These are phyloP conservation scores for Rhodotorula babjevae DNA, from an alignment of 768 basidiomycete species.

Conservation along the genomic window DNA sequence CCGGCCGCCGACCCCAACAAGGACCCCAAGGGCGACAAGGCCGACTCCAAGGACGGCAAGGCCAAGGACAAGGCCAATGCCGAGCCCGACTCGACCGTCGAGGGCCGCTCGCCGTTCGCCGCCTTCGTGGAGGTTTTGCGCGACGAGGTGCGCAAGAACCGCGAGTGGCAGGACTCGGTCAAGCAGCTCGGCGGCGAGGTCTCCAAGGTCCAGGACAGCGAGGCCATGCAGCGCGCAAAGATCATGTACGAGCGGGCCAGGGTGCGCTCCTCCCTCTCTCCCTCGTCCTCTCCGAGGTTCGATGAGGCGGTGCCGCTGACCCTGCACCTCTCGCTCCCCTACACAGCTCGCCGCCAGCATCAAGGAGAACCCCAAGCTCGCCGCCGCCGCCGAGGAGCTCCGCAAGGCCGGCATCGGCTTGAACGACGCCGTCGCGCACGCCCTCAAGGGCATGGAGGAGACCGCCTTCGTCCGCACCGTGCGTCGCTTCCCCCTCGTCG, in stretches of 20 bases:
- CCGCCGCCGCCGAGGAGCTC: constrained; percentile 88
- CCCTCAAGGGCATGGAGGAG: constrained; percentile 88
- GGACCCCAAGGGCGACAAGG: constrained; percentile 4
- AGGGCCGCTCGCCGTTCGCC: constrained; percentile 70
- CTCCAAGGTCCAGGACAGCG: constrained; percentile 92
- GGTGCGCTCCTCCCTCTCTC: constrained; percentile 54
- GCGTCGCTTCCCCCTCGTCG: background rate
- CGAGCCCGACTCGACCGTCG: constrained; percentile 34
- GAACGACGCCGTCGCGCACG: constrained; percentile 87
- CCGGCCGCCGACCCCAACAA: constrained; percentile 3
- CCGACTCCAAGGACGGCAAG: constrained; percentile 4
- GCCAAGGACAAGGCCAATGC: constrained; percentile 23
- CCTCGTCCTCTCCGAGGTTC: background rate
- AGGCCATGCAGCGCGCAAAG: constrained; percentile 84
- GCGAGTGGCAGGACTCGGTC: constrained; percentile 92
- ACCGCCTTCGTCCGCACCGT: constrained; percentile 71
- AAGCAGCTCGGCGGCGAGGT: constrained; percentile 97
- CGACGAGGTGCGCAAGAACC: constrained; percentile 87
- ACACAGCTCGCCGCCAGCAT: constrained; percentile 81
- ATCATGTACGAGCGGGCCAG: constrained; percentile 91
- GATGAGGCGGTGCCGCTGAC: background rate
- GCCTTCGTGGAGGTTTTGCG: constrained; percentile 90
- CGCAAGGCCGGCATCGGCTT: constrained; percentile 83
- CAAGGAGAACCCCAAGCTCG: constrained; percentile 86
- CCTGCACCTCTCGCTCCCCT: background rate